These are phyloP conservation scores for Cordyceps militaris DNA, from an alignment of 2,329 filamentous ascomycete genomes.

Conservation along the genomic window DNA sequence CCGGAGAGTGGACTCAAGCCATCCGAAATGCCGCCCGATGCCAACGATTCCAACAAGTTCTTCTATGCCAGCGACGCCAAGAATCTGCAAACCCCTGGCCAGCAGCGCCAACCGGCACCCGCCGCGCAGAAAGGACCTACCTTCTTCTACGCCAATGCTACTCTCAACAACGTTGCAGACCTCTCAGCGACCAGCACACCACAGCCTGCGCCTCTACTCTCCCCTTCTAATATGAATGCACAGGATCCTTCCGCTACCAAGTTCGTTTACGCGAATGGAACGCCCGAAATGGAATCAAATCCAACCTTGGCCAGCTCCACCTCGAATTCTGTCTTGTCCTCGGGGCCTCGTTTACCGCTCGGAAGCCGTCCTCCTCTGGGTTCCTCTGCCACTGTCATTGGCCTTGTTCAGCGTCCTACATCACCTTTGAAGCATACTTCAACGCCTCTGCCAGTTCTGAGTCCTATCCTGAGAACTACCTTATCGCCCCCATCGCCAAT, in stretches of 20 bases:
- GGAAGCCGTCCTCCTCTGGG: constrained; percentile 32
- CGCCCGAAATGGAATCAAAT: constrained; percentile 39
- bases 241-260: constrained; percentile 45
- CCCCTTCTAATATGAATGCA: constrained; percentile 27
- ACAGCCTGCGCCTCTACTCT: constrained; percentile 20
- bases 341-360: constrained; percentile 34
- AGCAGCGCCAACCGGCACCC: constrained; percentile 32
- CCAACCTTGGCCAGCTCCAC: constrained; percentile 29
- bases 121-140: constrained; percentile 40
- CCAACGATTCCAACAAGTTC: constrained; percentile 59
- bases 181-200: constrained; percentile 25
- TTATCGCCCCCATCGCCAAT: constrained; percentile 20
- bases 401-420: constrained; percentile 34
- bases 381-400: constrained; percentile 20
- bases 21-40: constrained; percentile 24
- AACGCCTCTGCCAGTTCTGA: constrained; percentile 17
- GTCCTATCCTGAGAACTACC: constrained; percentile 16
- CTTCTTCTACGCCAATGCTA: constrained; percentile 52
- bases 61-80: constrained; percentile 84
- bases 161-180: constrained; percentile 26
- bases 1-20: constrained; percentile 20
- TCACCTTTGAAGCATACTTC: constrained; percentile 44
- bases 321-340: constrained; percentile 41
- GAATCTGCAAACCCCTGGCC: constrained; percentile 27
- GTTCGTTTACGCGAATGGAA: constrained; percentile 70